Evolutionary conservation across 768 basidiomycete species (phyloP), one percentile per base, ranked within the genome.

Genomic region (Hysterangium stoloniferum): DNA sequence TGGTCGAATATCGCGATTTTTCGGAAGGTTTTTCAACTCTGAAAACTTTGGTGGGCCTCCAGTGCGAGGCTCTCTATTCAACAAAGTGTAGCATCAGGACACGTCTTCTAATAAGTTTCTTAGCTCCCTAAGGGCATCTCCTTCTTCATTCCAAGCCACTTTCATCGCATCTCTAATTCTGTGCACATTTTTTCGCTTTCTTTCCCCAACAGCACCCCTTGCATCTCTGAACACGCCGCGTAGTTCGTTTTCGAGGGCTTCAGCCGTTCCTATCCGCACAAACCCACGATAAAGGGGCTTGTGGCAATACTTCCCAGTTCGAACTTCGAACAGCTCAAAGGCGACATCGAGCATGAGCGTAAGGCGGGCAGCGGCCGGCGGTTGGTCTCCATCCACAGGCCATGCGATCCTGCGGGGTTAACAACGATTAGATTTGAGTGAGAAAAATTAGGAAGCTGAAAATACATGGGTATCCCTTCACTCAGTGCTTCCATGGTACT

Each of bases 341-440:
- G 29, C 31, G 4, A 57, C 46, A 19, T 57, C 25, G 37, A 53
- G 52, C 15, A 52, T 56, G 17, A 52, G 40, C 9, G 52, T 29
- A 45, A 61, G 49, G 45, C 58, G 56, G 4, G 52, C 56, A 19
- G 61, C 54, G 51, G 61, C 59, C 15, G 48, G 27, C 17, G 56
- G 52, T 35, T 64, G 62, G 47, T 64, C 62, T 0, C 48, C 59
- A 15, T 40, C 43, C 54, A 58, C 56, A 1, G 62, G 62, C 62
- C 62, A 62, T 36, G 56, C 57, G 37, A 64, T 64, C 46, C 58
- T 55, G 29, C 17, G 34, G 12, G 20, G 17, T 29, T 38, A 28
- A 25, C 9, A 15, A 22, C 20, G 12, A 11, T 8, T 20, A 9
- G 25, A n/a, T 15, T 8, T 45, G n/a, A 13, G 47, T 24, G 31